Percentiles rank a stretch among this genome's conserved stretches.
These are phyloP conservation scores for Musa beccarii DNA, from an alignment of 176 grass and related monocot genomes.

Conservation along the genomic window DNA sequence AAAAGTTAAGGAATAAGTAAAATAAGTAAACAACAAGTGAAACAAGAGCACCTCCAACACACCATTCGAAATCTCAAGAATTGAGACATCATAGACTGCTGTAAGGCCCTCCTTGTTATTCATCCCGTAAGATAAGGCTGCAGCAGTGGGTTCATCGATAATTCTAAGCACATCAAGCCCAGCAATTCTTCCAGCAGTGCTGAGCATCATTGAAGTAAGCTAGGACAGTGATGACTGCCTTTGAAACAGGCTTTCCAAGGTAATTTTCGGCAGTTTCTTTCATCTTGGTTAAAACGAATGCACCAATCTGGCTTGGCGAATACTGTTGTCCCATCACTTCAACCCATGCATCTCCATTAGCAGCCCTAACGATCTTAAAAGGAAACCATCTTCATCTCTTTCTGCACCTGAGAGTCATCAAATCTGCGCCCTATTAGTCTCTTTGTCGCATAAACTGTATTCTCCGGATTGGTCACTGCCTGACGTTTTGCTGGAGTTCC, in stretches of 20 bases:
- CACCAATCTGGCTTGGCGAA: slow-evolving; percentile 37
- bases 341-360: slow-evolving; percentile 40
- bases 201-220: too few species aligned
- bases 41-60: slow-evolving; percentile 29
- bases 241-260: too few species aligned
- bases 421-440: slow-evolving; percentile 33
- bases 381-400: slow-evolving; percentile 42
- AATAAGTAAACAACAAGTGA: not conserved
- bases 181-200: too few species aligned
- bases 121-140: slow-evolving; percentile 37
- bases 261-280: too few species aligned
- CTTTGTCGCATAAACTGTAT: slow-evolving; percentile 36
- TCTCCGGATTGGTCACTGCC: slow-evolving; percentile 35
- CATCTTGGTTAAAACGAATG: slow-evolving; percentile 20
- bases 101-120: slow-evolving; percentile 39
- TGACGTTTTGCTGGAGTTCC: slow-evolving; percentile 40
- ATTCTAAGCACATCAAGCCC: slow-evolving; percentile 29
- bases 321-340: slow-evolving; percentile 35
- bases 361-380: slow-evolving; percentile 28
- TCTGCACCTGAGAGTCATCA: slow-evolving; percentile 28
- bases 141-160: slow-evolving; percentile 44
- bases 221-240: too few species aligned
- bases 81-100: slow-evolving; percentile 37
- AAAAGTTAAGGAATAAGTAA: not conserved
- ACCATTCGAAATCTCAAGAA: slow-evolving; percentile 36